Evolutionary conservation across 2,329 filamentous ascomycete genomes (phyloP).

Genomic region (Lecanicillium sp.): DNA sequence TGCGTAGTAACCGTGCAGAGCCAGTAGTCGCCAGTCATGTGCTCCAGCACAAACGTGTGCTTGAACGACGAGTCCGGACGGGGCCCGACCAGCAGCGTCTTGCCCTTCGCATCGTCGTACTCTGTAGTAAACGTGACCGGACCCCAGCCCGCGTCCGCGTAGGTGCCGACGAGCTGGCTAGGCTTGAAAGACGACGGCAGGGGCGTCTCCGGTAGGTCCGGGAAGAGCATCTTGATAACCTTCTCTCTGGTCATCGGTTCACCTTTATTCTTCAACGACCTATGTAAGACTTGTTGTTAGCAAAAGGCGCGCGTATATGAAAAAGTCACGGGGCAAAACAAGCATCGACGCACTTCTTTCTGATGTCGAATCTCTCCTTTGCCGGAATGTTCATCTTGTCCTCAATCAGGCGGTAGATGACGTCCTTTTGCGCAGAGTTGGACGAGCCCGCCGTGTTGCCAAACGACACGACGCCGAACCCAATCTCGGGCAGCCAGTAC

Average conservation of each 20-base stretch:
- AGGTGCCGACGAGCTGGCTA: slow-evolving; percentile 8
- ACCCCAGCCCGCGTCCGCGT: slow-evolving; percentile 10
- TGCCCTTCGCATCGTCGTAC: background rate
- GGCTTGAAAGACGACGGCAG: background rate
- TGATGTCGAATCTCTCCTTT: slow-evolving; percentile 18
- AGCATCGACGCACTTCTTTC: slow-evolving; percentile 18
- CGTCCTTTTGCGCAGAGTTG: slow-evolving; percentile 23
- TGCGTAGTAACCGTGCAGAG: background rate
- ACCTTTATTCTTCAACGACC: slow-evolving; percentile 4
- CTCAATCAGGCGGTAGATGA: slow-evolving; percentile 26
- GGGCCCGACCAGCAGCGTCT: slow-evolving; percentile 4
- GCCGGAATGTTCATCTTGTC: slow-evolving; percentile 23
- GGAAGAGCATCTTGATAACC: slow-evolving; percentile 3
- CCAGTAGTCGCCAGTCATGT: slow-evolving; percentile 14
- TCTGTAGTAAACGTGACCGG: background rate
- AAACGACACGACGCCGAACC: slow-evolving; percentile 28
- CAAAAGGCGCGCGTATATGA: background rate
- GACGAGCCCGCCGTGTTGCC: slow-evolving; percentile 37
- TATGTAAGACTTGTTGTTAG: background rate
- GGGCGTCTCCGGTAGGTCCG: slow-evolving; percentile 3
- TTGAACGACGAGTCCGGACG: background rate
- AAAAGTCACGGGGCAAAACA: background rate
- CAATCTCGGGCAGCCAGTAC: slow-evolving; percentile 28
- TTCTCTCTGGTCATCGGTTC: background rate
- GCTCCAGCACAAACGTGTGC: slow-evolving; percentile 5